Percentiles rank a stretch among this genome's conserved stretches.
phyloP scores from a whole-genome alignment of 2,329 filamentous ascomycete genomes.

The Fusarium sp. region DNA sequence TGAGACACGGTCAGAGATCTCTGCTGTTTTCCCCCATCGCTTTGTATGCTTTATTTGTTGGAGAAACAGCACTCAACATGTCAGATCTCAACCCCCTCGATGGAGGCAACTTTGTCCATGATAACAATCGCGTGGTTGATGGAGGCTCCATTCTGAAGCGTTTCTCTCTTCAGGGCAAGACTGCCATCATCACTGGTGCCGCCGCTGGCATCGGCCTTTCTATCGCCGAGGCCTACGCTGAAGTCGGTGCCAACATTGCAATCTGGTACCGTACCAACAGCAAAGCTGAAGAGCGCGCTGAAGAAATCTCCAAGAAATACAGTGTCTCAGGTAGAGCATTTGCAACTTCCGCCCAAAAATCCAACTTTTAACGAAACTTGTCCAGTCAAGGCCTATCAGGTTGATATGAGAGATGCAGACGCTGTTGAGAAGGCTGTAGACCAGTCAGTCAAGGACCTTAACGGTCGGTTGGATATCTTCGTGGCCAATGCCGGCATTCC shows the following conservation, averaged over 20 bases:
- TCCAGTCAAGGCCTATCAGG: conserved; percentile 66
- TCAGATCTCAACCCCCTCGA: conserved; percentile 35
- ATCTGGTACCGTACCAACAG: conserved; percentile 74
- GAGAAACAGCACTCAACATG: conserved; percentile 14
- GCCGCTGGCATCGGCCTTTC: conserved; percentile 70
- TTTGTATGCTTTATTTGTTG: neutral
- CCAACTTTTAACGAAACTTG: neutral
- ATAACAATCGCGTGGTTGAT: conserved; percentile 33
- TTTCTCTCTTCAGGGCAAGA: conserved; percentile 72
- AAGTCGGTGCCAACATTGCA: conserved; percentile 72
- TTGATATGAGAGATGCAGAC: conserved; percentile 63
- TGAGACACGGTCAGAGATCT: neutral
- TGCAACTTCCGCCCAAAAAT: neutral
- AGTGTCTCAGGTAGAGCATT: conserved; percentile 65
- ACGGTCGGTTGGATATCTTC: conserved; percentile 76
- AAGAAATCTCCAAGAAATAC: conserved; percentile 67
- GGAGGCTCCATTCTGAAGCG: conserved; percentile 40
- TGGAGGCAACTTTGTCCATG: conserved; percentile 39
- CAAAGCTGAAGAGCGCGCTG: conserved; percentile 65
- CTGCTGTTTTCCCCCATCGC: neutral
- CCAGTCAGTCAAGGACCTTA: conserved; percentile 67
- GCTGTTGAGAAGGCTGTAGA: conserved; percentile 59
- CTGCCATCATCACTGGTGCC: conserved; percentile 71
- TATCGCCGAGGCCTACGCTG: conserved; percentile 68
- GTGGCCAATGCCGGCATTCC: conserved; percentile 79